A percentile compares a stretch with the other conserved stretches of the same genome.
Evolutionary conservation across 805 yeast species (phyloP).

Genomic region (Wickerhamiella bombiphila): DNA sequence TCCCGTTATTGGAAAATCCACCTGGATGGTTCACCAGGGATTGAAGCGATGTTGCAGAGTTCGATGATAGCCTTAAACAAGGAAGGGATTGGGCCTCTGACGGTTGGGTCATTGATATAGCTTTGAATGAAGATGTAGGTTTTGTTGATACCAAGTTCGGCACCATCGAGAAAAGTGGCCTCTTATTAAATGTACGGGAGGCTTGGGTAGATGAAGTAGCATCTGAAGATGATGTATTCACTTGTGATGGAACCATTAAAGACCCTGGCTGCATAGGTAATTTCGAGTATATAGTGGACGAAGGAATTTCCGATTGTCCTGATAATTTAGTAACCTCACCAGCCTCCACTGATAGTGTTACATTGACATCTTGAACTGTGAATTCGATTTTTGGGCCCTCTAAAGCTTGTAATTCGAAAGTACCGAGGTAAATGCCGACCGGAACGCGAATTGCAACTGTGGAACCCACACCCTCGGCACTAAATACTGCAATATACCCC

Average conservation of each 20-base stretch:
- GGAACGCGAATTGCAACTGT: conserved; percentile 15
- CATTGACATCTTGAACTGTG: conserved; percentile 10
- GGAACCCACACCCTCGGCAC: conserved; percentile 20
- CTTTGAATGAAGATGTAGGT: neutral
- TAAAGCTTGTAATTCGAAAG: conserved; percentile 1
- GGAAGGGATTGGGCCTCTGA: too few species aligned
- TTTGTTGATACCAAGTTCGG: neutral
- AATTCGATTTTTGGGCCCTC: conserved; percentile 13
- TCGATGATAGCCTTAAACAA: too few species aligned
- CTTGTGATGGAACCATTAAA: too few species aligned
- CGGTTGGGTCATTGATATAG: neutral
- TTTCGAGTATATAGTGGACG: neutral
- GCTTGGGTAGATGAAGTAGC: neutral
- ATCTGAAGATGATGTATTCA: neutral
- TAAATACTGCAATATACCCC: conserved; percentile 45
- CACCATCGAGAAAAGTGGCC: too few species aligned
- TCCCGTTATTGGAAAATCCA: neutral
- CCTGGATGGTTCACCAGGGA: neutral
- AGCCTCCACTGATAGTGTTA: conserved; percentile 6
- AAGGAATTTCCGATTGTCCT: too few species aligned
- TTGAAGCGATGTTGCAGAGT: too few species aligned
- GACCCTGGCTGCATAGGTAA: neutral
- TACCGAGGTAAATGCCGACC: conserved; percentile 6
- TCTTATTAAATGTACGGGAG: neutral
- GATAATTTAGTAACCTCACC: conserved; percentile 8